phyloP scores from a whole-genome alignment of 345 rosid species.

The Arabidopsis suecica region DNA sequence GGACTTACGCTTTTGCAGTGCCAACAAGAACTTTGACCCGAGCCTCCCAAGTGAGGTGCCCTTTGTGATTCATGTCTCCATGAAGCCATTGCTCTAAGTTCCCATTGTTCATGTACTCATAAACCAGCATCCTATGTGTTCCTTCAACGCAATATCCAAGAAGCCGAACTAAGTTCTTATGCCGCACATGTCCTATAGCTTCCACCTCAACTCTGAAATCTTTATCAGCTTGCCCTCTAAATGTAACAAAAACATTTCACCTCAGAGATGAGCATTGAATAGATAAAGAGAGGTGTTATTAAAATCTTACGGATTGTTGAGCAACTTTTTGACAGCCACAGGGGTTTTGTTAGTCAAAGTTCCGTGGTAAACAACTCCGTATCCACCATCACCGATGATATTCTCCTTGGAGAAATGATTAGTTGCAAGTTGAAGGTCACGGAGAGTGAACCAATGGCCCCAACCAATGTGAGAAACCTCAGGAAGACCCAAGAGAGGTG shows the following conservation, averaged over 20 bases:
- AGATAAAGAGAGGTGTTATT: slow-evolving; percentile 12
- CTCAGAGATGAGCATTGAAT: slow-evolving; percentile 28
- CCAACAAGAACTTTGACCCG: slow-evolving; percentile 85
- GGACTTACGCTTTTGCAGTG: slow-evolving; percentile 90
- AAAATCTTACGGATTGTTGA: slow-evolving; percentile 79
- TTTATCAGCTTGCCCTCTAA: slow-evolving; percentile 95
- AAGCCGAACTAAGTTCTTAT: slow-evolving; percentile 94
- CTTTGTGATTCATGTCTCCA: slow-evolving; percentile 76
- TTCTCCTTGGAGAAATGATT: slow-evolving; percentile 77
- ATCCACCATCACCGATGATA: slow-evolving; percentile 95
- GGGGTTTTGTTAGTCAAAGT: slow-evolving; percentile 69
- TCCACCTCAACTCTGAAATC: slow-evolving; percentile 97
- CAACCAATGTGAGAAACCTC: slow-evolving; percentile 91
- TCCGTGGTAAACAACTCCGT: slow-evolving; percentile 92
- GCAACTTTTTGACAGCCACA: slow-evolving; percentile 95
- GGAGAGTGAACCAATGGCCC: slow-evolving; percentile 98
- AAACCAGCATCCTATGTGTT: slow-evolving; percentile 87
- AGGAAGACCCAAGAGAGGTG: slow-evolving; percentile 83
- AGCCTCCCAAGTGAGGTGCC: slow-evolving; percentile 93
- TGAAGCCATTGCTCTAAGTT: slow-evolving; percentile 97
- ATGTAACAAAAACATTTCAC: background rate
- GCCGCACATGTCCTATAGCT: slow-evolving; percentile 95
- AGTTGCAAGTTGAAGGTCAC: slow-evolving; percentile 89
- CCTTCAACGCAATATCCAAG: slow-evolving; percentile 98
- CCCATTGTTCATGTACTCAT: slow-evolving; percentile 91